Base-by-base conservation (phyloP, 164 flowering plant genomes). In the Chimonanthus praecox region DNA sequence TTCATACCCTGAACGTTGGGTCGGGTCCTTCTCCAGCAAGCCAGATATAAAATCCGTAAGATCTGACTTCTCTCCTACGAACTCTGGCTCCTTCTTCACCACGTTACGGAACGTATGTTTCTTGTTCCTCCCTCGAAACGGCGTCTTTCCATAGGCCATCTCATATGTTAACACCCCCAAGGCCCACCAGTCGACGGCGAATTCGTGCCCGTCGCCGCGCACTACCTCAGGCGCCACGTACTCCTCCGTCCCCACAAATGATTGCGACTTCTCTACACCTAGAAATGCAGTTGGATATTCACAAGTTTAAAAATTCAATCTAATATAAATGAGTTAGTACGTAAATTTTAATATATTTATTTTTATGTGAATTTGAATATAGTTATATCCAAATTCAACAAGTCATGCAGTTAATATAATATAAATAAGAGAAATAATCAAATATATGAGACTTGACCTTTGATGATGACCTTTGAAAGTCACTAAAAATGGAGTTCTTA, bases 101-200 rank as follows among this genome's bases (percentile, higher is more conserved):
- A 93, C 88, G 78, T 87, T 93, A 1, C 78, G 80, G 68, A 83
- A 83, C 71, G 99, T 95, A 64, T 94, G 98, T 75, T 93, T 93
- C 71, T 90, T 72, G 76, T 82, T 88, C 75, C 78, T 83, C 63
- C 97, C 99, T 6, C 85, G 84, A 50, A 93, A 95, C 74, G 99
- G 99, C 58, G 99, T 92, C 74, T 78, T 80, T 0, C 99, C 98
- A 75, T 93, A 88, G 49, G 89, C 49, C 98, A 94, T 88, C 80
- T 95, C 98, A 92, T 93, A 93, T 13, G 85, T 73, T 5, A 95
- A 76, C 0, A 95, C 74, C 47, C 99, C 98, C 0, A 95, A 78
- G 4, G 97, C 97, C 99, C 98, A 95, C 99, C 98, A 93, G 73
- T 95, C 97, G 18, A 92, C 97, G 67, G 91, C 83, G 86, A 88